Base-by-base conservation (phyloP, 257 asterid species). In the Penstemon newberryi region DNA sequence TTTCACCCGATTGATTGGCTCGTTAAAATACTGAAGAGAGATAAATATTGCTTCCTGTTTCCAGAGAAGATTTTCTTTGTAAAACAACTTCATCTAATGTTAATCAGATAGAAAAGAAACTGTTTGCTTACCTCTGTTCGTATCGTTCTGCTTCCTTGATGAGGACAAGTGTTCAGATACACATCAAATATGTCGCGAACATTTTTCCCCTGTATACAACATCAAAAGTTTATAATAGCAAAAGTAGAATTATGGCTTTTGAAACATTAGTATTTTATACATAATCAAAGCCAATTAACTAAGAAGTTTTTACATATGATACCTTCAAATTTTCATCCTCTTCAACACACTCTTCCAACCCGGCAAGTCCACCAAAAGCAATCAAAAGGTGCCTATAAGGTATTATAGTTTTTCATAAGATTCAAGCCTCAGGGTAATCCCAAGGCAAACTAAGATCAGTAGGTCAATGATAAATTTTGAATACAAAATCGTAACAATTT, bases 281-380 rank as follows among this genome's bases (percentile, higher is more conserved):
- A 25, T 2, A 25, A 25, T 25, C 10, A 44, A 65, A 39, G 37
- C 43, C 41, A 49, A 13, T 40, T 25, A 47, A 36, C 58, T 8
- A 45, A 45, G 44, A 60, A 55, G 61, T 56, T 39, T 43, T 6
- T 11, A 37, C 8, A 62, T 6, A 13, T 49, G 45, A 50, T 80
- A 92, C 97, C 97, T 87, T 91, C 58, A 94, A 79, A 70, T 53
- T 76, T 37, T 74, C 77, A 38, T 91, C 97, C 79, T 84, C 91
- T 75, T 91, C 96, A 6, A 94, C 86, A 47, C 99, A 87, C 79
- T 94, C 99, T 71, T 94, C 99, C 82, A 94, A 72, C 58, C 99
- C 97, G 41, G 99, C 96, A 41, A 94, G 96, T 59, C 99, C 99
- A 73, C 99, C 99, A 66, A 94, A 94, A 77, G 97, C 95, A 73